phyloP scores from a whole-genome alignment of 192 early-diverging fungal genomes.

The Dissophora globulifera region DNA sequence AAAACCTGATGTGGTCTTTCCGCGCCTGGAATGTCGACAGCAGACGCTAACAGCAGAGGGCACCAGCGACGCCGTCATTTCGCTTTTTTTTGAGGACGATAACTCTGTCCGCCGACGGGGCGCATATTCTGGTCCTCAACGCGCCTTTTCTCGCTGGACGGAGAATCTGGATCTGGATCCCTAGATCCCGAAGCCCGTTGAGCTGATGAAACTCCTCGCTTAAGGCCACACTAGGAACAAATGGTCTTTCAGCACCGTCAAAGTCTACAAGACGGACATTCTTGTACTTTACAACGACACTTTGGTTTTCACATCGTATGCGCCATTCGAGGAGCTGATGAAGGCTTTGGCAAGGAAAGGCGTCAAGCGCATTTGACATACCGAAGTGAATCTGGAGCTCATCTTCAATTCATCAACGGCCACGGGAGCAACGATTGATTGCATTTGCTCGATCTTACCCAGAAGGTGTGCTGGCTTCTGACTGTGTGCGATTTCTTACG shows the following conservation, averaged over 20 bases:
- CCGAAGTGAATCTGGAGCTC: conserved; percentile 3
- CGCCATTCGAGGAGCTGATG: conserved; percentile 5
- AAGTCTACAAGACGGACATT: conserved; percentile 10
- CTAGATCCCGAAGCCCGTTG: neutral
- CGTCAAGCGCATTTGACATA: conserved; percentile 12
- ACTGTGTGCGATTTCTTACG: conserved; percentile 8
- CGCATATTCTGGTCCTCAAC: neutral
- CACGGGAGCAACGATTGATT: neutral
- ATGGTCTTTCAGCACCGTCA: conserved; percentile 6
- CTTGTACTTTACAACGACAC: conserved; percentile 9
- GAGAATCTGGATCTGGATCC: conserved; percentile 1
- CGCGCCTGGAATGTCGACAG: conserved; percentile 11
- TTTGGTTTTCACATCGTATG: conserved; percentile 2
- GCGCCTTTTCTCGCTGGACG: conserved; percentile 15
- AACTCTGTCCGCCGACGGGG: neutral
- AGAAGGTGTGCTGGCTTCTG: conserved; percentile 11
- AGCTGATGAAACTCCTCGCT: conserved; percentile 20
- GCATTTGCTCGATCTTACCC: neutral
- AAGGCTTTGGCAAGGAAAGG: conserved; percentile 7
- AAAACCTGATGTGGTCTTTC: conserved; percentile 7
- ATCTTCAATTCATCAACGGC: conserved; percentile 3
- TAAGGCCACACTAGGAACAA: neutral
- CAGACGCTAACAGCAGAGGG: neutral
- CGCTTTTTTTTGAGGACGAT: conserved; percentile 6
- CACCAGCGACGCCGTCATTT: neutral